Base-by-base conservation (phyloP, 2,329 filamentous ascomycete genomes). In the Aspergillus luchuensis region DNA sequence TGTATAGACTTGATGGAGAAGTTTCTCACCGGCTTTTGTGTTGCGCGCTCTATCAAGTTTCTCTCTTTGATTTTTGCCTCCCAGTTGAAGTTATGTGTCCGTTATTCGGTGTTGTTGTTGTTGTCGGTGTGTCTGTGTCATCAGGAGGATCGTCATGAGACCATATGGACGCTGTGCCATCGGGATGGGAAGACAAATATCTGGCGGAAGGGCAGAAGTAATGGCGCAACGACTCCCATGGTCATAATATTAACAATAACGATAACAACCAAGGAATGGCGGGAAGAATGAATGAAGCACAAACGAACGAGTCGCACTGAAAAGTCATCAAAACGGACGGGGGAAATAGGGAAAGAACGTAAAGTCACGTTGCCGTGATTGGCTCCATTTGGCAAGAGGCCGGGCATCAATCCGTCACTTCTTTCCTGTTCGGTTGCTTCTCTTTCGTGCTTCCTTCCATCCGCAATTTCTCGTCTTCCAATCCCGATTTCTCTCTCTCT, bases 341-440 rank as follows among this genome's bases (percentile, higher is more conserved):
- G 28, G 4, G 10, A 30, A 30, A 30, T 30, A 33, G n/a, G 30
- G 13, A 13, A 21, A 11, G 11, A 7, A 5, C 45, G 36, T 10
- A 36, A 36, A 36, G 52, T 56, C 52, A 56, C 52, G 52, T 56
- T 56, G n/a, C 19, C 28, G 15, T 57, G 54, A 49, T 56, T 56
- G 41, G 41, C 41, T 49, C 41, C 45, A 36, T 30, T 23, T 45
- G 36, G 23, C 23, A 15, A 8, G n/a, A 38, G 15, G n/a, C 33
- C 50, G 33, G 38, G 21, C 50, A 41, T 15, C 15, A 33, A 41
- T 39, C 38, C 38, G 30, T 25, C 48, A 19, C 21, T 19, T 41
- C 19, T 23, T 11, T 25, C 51, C 19, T 43, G 28, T 30, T 30
- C 28, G 28, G 28, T 11, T 36, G 33, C 33, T 21, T 21, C 39